phyloP scores from a whole-genome alignment of 1,284 basidiomycete genomes.

The Apiotrichum montevideense region DNA sequence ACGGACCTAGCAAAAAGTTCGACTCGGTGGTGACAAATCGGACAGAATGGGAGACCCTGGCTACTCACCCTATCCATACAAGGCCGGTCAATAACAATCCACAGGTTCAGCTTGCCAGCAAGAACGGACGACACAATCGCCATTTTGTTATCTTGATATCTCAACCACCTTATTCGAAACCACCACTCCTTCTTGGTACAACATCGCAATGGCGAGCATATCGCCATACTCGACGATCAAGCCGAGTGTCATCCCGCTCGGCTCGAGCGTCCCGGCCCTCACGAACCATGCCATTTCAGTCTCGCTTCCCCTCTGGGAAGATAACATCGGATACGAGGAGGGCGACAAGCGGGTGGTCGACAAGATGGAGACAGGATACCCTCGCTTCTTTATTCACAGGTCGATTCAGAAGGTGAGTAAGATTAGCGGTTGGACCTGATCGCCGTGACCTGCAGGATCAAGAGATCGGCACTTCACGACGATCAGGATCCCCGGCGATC shows the following conservation, averaged over 20 bases:
- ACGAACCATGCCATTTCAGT: constrained; percentile 87
- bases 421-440: not conserved
- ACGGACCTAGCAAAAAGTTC: too few species aligned
- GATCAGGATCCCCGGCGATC: too few species aligned
- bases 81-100: too few species aligned
- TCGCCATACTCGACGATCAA: not conserved
- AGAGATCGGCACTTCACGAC: too few species aligned
- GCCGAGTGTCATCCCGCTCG: constrained; percentile 41
- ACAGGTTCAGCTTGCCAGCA: too few species aligned
- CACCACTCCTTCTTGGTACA: not conserved
- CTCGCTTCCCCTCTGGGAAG: constrained; percentile 90
- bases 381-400: constrained; percentile 89
- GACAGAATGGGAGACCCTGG: too few species aligned
- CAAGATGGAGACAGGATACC: constrained; percentile 89
- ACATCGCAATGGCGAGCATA: not conserved
- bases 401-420: constrained; percentile 72
- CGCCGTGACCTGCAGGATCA: too few species aligned
- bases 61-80: too few species aligned
- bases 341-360: constrained; percentile 76
- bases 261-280: constrained; percentile 46
- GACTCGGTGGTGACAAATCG: too few species aligned
- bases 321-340: constrained; percentile 91
- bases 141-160: too few species aligned
- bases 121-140: too few species aligned
- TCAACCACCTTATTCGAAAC: not conserved